Evolutionary conservation across 2,329 filamentous ascomycete species (phyloP).

Genomic region (Trichoderma harzianum): DNA sequence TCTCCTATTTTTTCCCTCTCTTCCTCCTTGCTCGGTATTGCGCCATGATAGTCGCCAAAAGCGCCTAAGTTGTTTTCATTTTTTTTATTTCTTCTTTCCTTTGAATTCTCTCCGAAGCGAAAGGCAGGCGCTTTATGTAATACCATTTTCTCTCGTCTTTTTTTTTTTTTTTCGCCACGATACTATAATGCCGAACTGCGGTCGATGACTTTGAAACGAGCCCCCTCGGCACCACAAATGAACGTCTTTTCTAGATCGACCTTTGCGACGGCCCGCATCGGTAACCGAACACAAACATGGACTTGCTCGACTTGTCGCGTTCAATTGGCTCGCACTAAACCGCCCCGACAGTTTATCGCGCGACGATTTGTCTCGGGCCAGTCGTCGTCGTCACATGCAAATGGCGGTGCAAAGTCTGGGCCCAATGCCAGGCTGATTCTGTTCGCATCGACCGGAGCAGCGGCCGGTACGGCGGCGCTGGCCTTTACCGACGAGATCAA

Average conservation of each 20-base stretch:
- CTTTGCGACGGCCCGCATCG: constrained; percentile 37
- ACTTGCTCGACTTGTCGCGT: constrained; percentile 46
- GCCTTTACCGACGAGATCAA: constrained; percentile 68
- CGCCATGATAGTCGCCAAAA: constrained; percentile 3
- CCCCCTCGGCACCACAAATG: constrained; percentile 34
- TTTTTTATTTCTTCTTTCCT: background rate
- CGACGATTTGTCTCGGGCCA: constrained; percentile 32
- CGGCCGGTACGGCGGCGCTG: constrained; percentile 45
- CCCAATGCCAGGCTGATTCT: constrained; percentile 37
- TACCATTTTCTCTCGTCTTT: background rate
- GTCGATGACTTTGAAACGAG: constrained; percentile 7
- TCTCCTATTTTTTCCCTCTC: background rate
- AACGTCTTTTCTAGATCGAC: constrained; percentile 39
- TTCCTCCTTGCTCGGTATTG: background rate
- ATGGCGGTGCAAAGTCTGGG: constrained; percentile 24
- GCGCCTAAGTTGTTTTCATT: background rate
- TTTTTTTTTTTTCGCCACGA: background rate
- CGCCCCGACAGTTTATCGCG: constrained; percentile 26
- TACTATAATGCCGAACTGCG: constrained; percentile 18
- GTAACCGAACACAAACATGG: constrained; percentile 41
- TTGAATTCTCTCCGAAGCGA: background rate
- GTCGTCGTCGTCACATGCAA: constrained; percentile 24
- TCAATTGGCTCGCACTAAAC: constrained; percentile 35
- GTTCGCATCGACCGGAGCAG: constrained; percentile 50
- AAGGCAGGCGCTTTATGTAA: constrained; percentile 9